Base-by-base conservation (phyloP, 2,329 filamentous ascomycete genomes). In the Epichloe brachyelytri region DNA sequence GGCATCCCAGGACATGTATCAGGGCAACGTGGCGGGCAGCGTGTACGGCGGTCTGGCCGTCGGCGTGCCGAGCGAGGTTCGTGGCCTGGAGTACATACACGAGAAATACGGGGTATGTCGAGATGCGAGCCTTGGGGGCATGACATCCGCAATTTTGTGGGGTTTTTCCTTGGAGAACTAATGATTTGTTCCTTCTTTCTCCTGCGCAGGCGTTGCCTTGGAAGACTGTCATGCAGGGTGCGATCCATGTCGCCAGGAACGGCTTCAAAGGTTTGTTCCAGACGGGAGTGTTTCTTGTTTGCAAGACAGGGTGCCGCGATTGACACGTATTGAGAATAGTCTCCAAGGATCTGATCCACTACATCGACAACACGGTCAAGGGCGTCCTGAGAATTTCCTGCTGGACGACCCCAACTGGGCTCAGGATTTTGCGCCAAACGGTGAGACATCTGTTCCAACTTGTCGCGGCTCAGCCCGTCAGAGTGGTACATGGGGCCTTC, bases 371-470 rank as follows among this genome's bases (percentile, higher is more conserved):
- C 3, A 77, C 76, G 8, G 59, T 70, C 26, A 48, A 56, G 6
- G 53, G 4, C 43, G 47, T 12, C 37, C 54, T 3, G 46, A 19
- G 7, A 71, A 88, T 57, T 95, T 95, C 60, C 69, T 96, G 0
- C 71, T 82, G 0, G 74, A 85, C 3, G 81, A 96, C 51, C 82
- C 85, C 0, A 78, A 80, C 3, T 97, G 88, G 85, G 88, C 90
- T 0, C 65, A 86, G 46, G 91, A 96, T 63, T 96, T 96, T 69
- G 89, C 88, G 2, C 88, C 88, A 0, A 82, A 90, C 54, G 91
- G 73, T 71, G 51, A 17, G 55, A 46, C 19, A n/a, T 12, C 10
- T 22, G 5, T 22, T n/a, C 5, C 20, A 11, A 34, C 17, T 20
- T 34, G 15, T 36, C 30, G 5, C 3, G 2, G 14, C 43, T 45